These are phyloP conservation scores for Priceomyces castillae DNA, from an alignment of 805 yeast species.

Conservation along the genomic window DNA sequence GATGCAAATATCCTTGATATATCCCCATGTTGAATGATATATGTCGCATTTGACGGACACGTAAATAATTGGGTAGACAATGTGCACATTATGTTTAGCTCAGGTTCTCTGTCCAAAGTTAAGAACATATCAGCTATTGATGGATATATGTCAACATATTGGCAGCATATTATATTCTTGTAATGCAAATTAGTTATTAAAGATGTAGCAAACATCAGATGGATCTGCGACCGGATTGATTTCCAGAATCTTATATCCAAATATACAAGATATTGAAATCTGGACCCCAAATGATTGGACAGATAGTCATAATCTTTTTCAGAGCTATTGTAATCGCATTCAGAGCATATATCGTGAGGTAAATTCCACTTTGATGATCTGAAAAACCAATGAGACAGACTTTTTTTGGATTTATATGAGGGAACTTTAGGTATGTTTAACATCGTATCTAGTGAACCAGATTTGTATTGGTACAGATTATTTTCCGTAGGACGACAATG, in stretches of 20 bases:
- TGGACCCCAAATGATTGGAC: constrained; percentile 41
- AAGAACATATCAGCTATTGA: constrained; percentile 67
- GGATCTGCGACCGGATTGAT: constrained; percentile 51
- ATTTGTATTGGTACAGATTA: constrained; percentile 17
- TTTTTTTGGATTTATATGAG: constrained; percentile 9
- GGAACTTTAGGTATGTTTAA: constrained; percentile 40
- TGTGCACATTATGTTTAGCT: constrained; percentile 66
- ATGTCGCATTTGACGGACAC: constrained; percentile 74
- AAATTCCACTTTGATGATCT: constrained; percentile 47
- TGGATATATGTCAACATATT: constrained; percentile 83
- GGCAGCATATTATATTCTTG: constrained; percentile 62
- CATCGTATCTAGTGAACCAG: constrained; percentile 33
- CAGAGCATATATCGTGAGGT: constrained; percentile 38
- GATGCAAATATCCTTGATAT: constrained; percentile 59
- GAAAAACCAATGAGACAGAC: constrained; percentile 37
- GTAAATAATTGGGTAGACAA: constrained; percentile 86
- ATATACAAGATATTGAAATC: constrained; percentile 58
- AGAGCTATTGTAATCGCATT: constrained; percentile 45
- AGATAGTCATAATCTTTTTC: constrained; percentile 23
- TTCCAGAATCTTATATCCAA: constrained; percentile 77
- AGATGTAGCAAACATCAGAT: constrained; percentile 62
- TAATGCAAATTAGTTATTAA: constrained; percentile 58
- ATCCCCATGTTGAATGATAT: constrained; percentile 63
- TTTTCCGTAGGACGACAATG: constrained; percentile 10
- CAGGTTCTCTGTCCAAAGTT: constrained; percentile 83